Base-by-base conservation (phyloP, 192 early-diverging fungal genomes). In the Funneliformis mosseae region DNA sequence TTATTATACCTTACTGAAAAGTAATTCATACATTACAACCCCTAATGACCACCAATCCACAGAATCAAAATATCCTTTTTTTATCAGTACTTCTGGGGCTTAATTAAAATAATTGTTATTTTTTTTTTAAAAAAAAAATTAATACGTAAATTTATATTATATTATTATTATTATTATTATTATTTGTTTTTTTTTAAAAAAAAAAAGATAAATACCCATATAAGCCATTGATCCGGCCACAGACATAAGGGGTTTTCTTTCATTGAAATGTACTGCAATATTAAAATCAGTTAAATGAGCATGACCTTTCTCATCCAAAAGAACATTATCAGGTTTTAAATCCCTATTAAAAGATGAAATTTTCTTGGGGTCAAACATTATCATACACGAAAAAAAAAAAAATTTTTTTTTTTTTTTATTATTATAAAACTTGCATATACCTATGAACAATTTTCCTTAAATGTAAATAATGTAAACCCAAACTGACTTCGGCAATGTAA, bases 1-100 rank as follows among this genome's bases (percentile, higher is more conserved):
- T 39, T 62, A 28, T 41, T 66, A 28, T 87, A 95, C 94, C 89
- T 93, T 94, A 45, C 92, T 93, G 82, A 90, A 93, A 4, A 93
- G 77, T 18, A 94, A 77, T 80, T 96, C 95, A 76, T 91, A 96
- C 73, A 90, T 80, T 45, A 95, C 87, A 12, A 96, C 91, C 7
- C 95, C 95, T 39, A 96, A 80, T 80, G 93, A 93, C 95, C 95
- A 96, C 94, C 94, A 94, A 81, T 94, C 89, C 0, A 90, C 90
- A 0, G 87, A 87, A 21, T 82, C 62, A 68, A 86, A 80, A 50
- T 90, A 91, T 3, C 89, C 90, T 41, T 86, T 88, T 50, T 88
- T 85, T 42, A 77, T 84, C 14, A 95, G 80, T 46, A 95, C 90
- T 79, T 95, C 94, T 7, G 94, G 95, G 0, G 94, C 94, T 76